Evolutionary conservation across 73 alveolate species (phyloP).

Genomic region (Paramecium pentaurelia): DNA sequence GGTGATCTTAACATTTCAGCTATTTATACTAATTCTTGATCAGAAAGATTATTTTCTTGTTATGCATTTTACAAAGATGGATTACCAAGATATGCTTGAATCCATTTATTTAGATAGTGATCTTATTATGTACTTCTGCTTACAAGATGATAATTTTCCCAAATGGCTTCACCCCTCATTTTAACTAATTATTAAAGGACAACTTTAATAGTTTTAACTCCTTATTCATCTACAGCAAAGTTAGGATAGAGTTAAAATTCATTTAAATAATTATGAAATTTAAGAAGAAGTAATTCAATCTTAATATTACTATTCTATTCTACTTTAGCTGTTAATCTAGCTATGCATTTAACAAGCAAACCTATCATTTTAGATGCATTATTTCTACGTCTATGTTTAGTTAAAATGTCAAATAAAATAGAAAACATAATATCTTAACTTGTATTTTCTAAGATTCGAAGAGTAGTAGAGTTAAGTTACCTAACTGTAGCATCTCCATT

Average conservation of each 20-base stretch:
- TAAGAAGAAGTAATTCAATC: slow-evolving; percentile 11
- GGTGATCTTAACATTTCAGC: background rate
- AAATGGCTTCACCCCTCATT: slow-evolving; percentile 53
- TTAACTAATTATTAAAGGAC: slow-evolving; percentile 48
- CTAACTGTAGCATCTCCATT: slow-evolving; percentile 45
- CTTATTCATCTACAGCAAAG: slow-evolving; percentile 46
- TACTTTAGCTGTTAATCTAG: slow-evolving; percentile 36
- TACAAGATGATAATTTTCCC: slow-evolving; percentile 38
- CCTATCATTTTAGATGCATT: slow-evolving; percentile 49
- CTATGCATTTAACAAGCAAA: slow-evolving; percentile 42
- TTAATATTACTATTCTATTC: slow-evolving; percentile 32
- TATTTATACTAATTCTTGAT: background rate
- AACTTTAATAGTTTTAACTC: slow-evolving; percentile 53
- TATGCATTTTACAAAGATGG: background rate
- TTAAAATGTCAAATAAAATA: slow-evolving; percentile 39
- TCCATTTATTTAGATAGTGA: slow-evolving; percentile 20
- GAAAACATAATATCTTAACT: slow-evolving; percentile 32
- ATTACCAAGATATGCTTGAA: slow-evolving; percentile 20
- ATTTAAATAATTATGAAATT: slow-evolving; percentile 50
- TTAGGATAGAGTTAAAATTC: slow-evolving; percentile 42
- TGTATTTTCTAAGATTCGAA: slow-evolving; percentile 54
- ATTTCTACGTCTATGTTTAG: slow-evolving; percentile 35
- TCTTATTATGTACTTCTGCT: background rate
- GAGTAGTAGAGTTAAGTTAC: slow-evolving; percentile 39
- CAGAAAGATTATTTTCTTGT: background rate